Conservation (phyloP, 306 rosid species). For the Clitoria ternatea region DNA sequence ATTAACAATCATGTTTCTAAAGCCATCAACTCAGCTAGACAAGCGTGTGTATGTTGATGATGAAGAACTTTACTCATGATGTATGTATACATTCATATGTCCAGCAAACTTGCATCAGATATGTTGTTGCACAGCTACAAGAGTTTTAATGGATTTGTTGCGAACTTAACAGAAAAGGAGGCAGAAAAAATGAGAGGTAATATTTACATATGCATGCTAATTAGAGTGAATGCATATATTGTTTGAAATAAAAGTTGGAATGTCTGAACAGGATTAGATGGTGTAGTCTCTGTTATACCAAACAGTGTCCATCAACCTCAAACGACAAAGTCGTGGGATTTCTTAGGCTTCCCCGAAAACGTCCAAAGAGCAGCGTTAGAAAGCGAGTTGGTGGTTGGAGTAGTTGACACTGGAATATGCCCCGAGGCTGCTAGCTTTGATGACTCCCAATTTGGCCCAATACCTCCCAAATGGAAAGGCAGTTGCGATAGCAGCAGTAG, state of each 20-base stretch:
- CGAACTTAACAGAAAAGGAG: no score
- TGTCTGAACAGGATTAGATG: neutral
- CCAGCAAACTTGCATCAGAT: no score
- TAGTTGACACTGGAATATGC: slow-evolving; percentile 34
- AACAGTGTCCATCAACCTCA: neutral
- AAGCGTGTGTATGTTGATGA: no score
- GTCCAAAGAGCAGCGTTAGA: neutral
- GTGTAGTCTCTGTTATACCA: neutral
- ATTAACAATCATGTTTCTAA: no score
- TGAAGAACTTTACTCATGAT: no score
- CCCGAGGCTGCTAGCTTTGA: slow-evolving; percentile 18
- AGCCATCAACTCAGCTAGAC: no score
- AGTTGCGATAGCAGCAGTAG: slow-evolving; percentile 19
- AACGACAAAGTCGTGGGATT: neutral
- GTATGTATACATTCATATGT: no score
- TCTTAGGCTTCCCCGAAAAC: neutral
- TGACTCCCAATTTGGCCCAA: neutral
- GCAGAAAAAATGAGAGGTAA: no score
- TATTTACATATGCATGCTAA: no score
- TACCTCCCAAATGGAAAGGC: slow-evolving; percentile 24
- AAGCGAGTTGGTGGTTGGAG: neutral
- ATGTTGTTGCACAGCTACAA: no score
- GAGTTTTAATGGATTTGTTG: no score
- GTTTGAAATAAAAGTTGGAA: neutral
- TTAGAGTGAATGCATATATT: neutral